Base-by-base conservation (phyloP, 768 basidiomycete species). In the Chalciporus pseudorubinellus region DNA sequence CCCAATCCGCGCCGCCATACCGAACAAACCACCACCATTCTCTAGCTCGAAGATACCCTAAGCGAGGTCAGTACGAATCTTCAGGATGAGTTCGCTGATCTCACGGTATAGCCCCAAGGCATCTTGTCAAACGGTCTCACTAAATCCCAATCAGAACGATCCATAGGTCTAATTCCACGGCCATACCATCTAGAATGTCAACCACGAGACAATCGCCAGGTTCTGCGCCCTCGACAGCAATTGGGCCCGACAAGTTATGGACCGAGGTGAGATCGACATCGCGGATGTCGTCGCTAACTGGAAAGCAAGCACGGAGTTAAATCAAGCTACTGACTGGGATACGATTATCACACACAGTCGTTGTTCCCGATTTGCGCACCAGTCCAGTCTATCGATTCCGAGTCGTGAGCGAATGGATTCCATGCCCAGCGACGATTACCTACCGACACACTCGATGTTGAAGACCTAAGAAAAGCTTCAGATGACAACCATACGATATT, bases 201-300 rank as follows among this genome's bases (percentile, higher is more conserved):
- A 91, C 84, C 8, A 88, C 84, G 3, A 91, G 75, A 46, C 85
- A 87, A 62, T 91, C 88, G 1, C 88, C 89, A 1, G 89, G 87
- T 56, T 87, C 82, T 1, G 89, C 83, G 13, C 84, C 85, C 57
- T 89, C 85, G 12, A 91, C 79, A 0, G 80, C 83, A 45, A 91
- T 76, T 0, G 87, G 88, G 0, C 89, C 89, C 6, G 84, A 82
- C n/a, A 91, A 75, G 59, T 89, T 84, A 63, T 90, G 89, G 36
- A 86, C 71, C 60, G 79, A 79, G 9, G 77, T 78, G 28, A 88
- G 68, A 59, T 89, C 82, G 41, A 88, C 75, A 47, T 85, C 74
- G 61, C 72, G 78, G 55, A 89, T 70, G 57, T 89, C 87, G 62
- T 89, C 87, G 58, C 81, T 81, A 55, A 60, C 84, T 86, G 47